phyloP scores from a whole-genome alignment of 495 filamentous ascomycete genomes.

The Penicillium coprophilum region DNA sequence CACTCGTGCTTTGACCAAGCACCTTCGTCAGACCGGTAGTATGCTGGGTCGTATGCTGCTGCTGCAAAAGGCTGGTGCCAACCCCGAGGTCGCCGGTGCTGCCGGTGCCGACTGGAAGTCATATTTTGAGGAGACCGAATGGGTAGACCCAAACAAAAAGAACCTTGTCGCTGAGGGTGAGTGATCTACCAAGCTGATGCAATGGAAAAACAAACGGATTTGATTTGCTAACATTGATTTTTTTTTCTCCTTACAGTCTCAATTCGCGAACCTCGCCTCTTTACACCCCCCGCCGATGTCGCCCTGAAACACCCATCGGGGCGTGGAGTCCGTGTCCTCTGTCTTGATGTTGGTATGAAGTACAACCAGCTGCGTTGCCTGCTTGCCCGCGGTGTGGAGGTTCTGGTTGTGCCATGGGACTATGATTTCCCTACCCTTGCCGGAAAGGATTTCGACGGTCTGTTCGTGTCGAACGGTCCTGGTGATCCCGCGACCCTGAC shows the following conservation, averaged over 20 bases:
- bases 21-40: slow-evolving; percentile 87
- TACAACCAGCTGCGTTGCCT: slow-evolving; percentile 96
- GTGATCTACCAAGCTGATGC: slow-evolving; percentile 25
- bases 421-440: slow-evolving; percentile 78
- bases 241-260: slow-evolving; percentile 62
- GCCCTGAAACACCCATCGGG: slow-evolving; percentile 84
- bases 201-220: neutral
- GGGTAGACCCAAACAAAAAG: slow-evolving; percentile 87
- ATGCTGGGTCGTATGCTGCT: slow-evolving; percentile 93
- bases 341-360: slow-evolving; percentile 94
- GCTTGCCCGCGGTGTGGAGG: slow-evolving; percentile 86
- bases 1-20: slow-evolving; percentile 90
- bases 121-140: slow-evolving; percentile 73
- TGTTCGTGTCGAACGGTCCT: slow-evolving; percentile 97
- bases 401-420: slow-evolving; percentile 92
- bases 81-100: slow-evolving; percentile 46
- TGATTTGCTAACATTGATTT: slow-evolving; percentile 6
- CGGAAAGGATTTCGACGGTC: slow-evolving; percentile 83
- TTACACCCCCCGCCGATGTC: slow-evolving; percentile 62
- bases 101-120: slow-evolving; percentile 57
- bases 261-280: slow-evolving; percentile 76
- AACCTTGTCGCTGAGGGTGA: slow-evolving; percentile 94
- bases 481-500: slow-evolving; percentile 87
- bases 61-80: slow-evolving; percentile 58
- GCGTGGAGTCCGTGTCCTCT: slow-evolving; percentile 78